Conservation (phyloP, 345 rosid species). For the Lepidium didymum region DNA sequence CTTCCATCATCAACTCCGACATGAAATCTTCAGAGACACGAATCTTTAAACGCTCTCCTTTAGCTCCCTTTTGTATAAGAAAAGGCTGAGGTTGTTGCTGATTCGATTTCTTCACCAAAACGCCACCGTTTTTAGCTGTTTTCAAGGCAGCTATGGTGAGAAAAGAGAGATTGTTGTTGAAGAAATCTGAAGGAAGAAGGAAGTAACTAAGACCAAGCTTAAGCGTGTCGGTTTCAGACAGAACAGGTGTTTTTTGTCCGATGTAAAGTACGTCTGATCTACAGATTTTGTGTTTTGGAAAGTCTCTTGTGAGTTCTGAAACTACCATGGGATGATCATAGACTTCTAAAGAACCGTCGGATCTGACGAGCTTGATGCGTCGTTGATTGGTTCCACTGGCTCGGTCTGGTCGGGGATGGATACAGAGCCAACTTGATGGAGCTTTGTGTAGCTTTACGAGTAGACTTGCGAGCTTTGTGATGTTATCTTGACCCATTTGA, state of each 20-base stretch:
- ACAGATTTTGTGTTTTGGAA: constrained; percentile 75
- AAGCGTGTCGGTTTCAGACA: constrained; percentile 58
- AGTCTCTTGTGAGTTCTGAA: constrained; percentile 51
- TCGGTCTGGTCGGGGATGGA: constrained; percentile 12
- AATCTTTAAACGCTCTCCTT: constrained; percentile 55
- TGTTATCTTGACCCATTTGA: constrained; percentile 26
- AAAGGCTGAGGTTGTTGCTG: constrained; percentile 38
- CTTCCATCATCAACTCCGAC: constrained; percentile 50
- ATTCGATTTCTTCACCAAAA: constrained; percentile 16
- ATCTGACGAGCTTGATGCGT: constrained; percentile 52
- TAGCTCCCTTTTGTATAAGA: constrained; percentile 47
- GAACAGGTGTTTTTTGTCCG: constrained; percentile 68
- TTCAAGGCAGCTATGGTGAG: constrained; percentile 55
- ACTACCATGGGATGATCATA: constrained; percentile 52
- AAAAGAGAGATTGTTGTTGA: constrained; percentile 58
- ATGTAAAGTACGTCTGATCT: constrained; percentile 71
- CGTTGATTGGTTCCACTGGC: neutral
- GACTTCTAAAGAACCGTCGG: constrained; percentile 55
- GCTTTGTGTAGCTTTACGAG: constrained; percentile 27
- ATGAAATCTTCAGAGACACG: constrained; percentile 82
- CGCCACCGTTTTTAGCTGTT: constrained; percentile 8
- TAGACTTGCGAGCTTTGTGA: constrained; percentile 19
- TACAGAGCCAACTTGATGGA: constrained; percentile 26
- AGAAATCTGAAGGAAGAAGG: constrained; percentile 68
- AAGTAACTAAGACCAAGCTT: constrained; percentile 71